phyloP scores from a whole-genome alignment of 116 monocot genomes.

The Trichopus zeylanicus region DNA sequence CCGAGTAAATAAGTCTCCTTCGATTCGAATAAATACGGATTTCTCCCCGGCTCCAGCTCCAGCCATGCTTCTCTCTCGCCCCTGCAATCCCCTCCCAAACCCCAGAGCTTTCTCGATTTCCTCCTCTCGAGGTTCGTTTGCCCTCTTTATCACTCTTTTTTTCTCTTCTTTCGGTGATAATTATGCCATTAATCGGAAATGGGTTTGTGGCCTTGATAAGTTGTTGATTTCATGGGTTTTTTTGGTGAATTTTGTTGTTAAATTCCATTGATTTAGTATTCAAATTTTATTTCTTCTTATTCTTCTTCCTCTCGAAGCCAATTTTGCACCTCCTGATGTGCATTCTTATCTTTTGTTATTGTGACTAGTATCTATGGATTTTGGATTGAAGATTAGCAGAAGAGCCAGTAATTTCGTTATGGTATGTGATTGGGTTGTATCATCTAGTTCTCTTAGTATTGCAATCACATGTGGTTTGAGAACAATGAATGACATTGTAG shows the following conservation, averaged over 20 bases:
- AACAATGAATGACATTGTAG: slow-evolving; percentile 12
- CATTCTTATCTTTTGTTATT: background rate
- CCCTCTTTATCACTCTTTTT: background rate
- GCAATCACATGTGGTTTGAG: background rate
- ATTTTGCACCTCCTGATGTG: background rate
- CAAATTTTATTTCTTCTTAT: background rate
- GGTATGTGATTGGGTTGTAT: slow-evolving; percentile 5
- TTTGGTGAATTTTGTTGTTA: too few relatives aligned
- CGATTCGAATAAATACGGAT: too few relatives aligned
- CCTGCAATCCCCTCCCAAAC: background rate
- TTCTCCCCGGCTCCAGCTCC: too few relatives aligned
- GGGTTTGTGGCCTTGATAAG: too few relatives aligned
- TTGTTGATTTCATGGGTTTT: too few relatives aligned
- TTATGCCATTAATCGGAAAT: too few relatives aligned
- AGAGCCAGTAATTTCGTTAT: background rate
- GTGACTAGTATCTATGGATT: slow-evolving; percentile 8
- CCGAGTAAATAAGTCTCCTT: too few relatives aligned
- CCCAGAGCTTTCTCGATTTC: background rate
- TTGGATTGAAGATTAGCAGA: slow-evolving; percentile 2
- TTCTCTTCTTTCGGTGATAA: too few relatives aligned
- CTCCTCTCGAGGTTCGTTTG: background rate
- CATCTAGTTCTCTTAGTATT: background rate
- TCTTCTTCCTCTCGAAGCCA: background rate
- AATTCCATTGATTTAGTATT: too few relatives aligned
- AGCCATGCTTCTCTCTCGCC: background rate